These are phyloP conservation scores for Gossypium rotundifolium DNA, from an alignment of 345 rosid species.

Conservation along the genomic window DNA sequence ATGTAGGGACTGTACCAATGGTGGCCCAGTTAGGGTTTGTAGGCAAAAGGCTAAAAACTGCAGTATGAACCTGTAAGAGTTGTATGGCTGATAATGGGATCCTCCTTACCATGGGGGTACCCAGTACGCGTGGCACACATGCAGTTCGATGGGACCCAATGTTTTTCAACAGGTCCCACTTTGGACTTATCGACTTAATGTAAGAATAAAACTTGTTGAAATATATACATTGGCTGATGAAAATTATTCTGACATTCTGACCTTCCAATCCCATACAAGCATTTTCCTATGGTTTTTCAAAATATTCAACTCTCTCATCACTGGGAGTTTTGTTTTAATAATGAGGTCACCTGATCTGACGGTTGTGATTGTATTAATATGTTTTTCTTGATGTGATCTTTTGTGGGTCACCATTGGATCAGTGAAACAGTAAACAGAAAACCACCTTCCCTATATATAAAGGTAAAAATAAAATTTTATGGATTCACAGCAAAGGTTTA, in stretches of 20 bases:
- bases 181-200: conserved; percentile 18
- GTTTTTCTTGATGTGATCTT: conserved; percentile 5
- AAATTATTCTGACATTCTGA: background rate
- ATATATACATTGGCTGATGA: background rate
- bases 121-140: conserved; percentile 24
- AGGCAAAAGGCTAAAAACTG: conserved; percentile 59
- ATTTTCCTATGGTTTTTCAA: background rate
- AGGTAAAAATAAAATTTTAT: too few relatives aligned
- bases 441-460: background rate
- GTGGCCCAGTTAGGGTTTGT: conserved; percentile 61
- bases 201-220: background rate
- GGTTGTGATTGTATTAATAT: conserved; percentile 8
- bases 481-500: background rate
- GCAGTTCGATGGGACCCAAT: conserved; percentile 22
- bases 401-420: conserved; percentile 8
- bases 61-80: conserved; percentile 28
- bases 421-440: background rate
- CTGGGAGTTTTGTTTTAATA: background rate
- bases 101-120: background rate
- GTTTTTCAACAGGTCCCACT: conserved; percentile 11
- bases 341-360: conserved; percentile 12
- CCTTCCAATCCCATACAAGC: background rate
- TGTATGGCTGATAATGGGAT: conserved; percentile 40
- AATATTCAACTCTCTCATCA: background rate
- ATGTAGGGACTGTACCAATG: conserved; percentile 26